Evolutionary conservation across 2,329 filamentous ascomycete genomes (phyloP).

Genomic region (Bipolaris bicolor): DNA sequence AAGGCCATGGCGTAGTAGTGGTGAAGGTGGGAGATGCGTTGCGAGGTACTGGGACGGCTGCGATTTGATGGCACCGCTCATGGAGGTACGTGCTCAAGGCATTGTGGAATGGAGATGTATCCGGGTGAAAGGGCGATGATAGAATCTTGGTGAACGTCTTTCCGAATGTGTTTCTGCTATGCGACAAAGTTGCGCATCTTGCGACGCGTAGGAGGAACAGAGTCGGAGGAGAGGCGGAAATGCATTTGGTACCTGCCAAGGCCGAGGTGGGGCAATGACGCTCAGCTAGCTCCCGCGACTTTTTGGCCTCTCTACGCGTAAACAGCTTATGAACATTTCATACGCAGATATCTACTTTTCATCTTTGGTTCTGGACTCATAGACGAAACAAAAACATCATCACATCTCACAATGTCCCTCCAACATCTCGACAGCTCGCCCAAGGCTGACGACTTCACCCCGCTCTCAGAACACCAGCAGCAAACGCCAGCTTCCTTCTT

Average conservation of each 20-base stretch:
- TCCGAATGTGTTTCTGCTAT: neutral
- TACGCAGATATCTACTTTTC: neutral
- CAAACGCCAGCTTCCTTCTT: constrained; percentile 77
- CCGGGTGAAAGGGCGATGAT: neutral
- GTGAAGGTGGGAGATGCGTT: neutral
- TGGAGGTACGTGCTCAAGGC: constrained; percentile 23
- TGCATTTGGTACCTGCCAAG: constrained; percentile 20
- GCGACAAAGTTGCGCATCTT: neutral
- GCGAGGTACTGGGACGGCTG: neutral
- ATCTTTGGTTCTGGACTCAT: neutral
- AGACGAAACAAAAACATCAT: neutral
- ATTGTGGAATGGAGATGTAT: constrained; percentile 12
- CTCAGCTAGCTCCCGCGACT: constrained; percentile 24
- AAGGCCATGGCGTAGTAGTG: constrained; percentile 44
- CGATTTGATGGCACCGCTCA: constrained; percentile 10
- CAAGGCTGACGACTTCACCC: constrained; percentile 64
- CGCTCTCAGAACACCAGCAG: constrained; percentile 71
- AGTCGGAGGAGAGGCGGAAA: neutral
- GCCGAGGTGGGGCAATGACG: constrained; percentile 20
- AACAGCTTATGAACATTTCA: constrained; percentile 4
- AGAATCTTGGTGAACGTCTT: too few species aligned
- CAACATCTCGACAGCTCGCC: constrained; percentile 64
- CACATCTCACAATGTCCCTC: constrained; percentile 40
- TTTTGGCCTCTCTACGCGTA: constrained; percentile 20
- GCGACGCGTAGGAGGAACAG: neutral